These are phyloP conservation scores for Hirschfeldia incana DNA, from an alignment of 345 rosid genomes.

Conservation along the genomic window DNA sequence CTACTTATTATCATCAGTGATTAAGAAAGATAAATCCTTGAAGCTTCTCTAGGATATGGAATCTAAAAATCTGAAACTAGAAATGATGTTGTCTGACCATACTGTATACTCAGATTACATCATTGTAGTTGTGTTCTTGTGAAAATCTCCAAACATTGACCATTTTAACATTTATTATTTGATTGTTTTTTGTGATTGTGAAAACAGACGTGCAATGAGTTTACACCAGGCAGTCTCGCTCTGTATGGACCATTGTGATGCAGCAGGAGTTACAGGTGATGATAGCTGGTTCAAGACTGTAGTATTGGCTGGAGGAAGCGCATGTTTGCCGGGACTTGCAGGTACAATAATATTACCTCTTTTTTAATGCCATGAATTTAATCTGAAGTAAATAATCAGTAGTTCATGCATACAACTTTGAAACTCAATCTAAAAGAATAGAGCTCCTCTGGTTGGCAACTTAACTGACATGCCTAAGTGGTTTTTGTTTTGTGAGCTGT, in stretches of 20 bases:
- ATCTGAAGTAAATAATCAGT: not conserved
- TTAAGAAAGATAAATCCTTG: not conserved
- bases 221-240: constrained; percentile 87
- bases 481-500: constrained; percentile 15
- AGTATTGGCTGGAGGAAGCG: constrained; percentile 77
- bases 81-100: constrained; percentile 1
- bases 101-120: not conserved
- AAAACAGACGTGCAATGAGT: constrained; percentile 73
- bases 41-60: not conserved
- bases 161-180: not conserved
- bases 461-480: not conserved
- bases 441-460: not conserved
- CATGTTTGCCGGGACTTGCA: constrained; percentile 85
- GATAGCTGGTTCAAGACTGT: constrained; percentile 91
- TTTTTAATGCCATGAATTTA: not conserved
- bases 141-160: constrained; percentile 7
- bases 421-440: not conserved
- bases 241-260: constrained; percentile 91
- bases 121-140: not conserved
- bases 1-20: not conserved
- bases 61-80: not conserved
- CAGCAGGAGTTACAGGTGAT: constrained; percentile 62
- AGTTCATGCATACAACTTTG: not conserved
- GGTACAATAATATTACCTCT: constrained; percentile 47
- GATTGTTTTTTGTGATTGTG: not conserved